Evolutionary conservation across 805 yeast genomes (phyloP).

Genomic region (Zygotorulaspora chibaensis): DNA sequence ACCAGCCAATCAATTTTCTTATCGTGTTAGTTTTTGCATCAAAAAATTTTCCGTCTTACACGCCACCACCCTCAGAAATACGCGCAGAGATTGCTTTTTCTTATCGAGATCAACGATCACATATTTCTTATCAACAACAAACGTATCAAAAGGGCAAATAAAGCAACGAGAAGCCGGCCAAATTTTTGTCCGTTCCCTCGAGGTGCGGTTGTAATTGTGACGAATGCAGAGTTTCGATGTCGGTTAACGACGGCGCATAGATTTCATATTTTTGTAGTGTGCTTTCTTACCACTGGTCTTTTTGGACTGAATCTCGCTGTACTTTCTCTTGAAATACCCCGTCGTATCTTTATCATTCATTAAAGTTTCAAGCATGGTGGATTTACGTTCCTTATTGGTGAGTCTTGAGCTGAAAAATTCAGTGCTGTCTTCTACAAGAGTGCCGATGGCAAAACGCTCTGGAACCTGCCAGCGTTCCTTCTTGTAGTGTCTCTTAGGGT

Average conservation of each 20-base stretch:
- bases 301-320: slow-evolving; percentile 67
- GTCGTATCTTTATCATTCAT: slow-evolving; percentile 66
- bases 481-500: slow-evolving; percentile 93
- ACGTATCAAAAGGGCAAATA: too few species aligned
- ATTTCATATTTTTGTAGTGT: slow-evolving; percentile 59
- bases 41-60: background rate
- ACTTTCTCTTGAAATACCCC: slow-evolving; percentile 80
- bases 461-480: slow-evolving; percentile 76
- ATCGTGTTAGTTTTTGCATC: slow-evolving; percentile 1
- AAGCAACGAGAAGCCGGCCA: too few species aligned
- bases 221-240: background rate
- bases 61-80: background rate
- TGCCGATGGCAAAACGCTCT: slow-evolving; percentile 82
- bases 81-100: background rate
- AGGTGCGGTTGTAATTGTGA: too few species aligned
- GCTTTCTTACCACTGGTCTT: slow-evolving; percentile 61
- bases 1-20: background rate
- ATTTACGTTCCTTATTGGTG: slow-evolving; percentile 66
- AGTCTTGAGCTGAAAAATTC: slow-evolving; percentile 65
- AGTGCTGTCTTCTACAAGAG: slow-evolving; percentile 74
- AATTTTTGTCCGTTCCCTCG: too few species aligned
- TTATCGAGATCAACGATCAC: background rate
- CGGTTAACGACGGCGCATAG: slow-evolving; percentile 32
- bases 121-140: background rate
- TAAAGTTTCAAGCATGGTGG: slow-evolving; percentile 76